Evolutionary conservation across 208 protist species (phyloP).

Genomic region (Angomonas deanei): DNA sequence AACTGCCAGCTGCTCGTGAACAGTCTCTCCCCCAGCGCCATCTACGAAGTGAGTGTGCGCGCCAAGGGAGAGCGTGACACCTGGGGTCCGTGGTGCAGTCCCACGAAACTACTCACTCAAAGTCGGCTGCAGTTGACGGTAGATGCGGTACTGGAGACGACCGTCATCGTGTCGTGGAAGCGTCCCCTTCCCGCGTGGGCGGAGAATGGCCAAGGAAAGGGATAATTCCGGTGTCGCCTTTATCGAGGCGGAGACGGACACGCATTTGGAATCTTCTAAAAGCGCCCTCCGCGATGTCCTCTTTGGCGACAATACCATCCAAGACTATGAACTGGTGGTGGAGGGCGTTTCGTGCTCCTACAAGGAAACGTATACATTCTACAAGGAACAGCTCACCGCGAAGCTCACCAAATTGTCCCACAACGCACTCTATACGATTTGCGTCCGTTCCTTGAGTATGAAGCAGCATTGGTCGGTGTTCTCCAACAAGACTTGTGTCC

Average conservation of each 20-base stretch:
- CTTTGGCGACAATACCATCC: conserved; percentile 67
- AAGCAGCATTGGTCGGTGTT: conserved; percentile 81
- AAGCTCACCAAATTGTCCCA: conserved; percentile 56
- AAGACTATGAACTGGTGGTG: conserved; percentile 70
- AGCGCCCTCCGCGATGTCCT: conserved; percentile 35
- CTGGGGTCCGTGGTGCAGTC: conserved; percentile 84
- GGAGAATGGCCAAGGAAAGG: not conserved
- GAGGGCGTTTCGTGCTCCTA: conserved; percentile 60
- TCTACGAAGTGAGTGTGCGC: conserved; percentile 80
- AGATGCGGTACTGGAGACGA: conserved; percentile 71
- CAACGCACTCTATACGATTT: conserved; percentile 80
- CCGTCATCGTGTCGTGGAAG: conserved; percentile 61
- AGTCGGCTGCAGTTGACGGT: conserved; percentile 69
- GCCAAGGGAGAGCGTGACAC: conserved; percentile 58
- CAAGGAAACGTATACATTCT: conserved; percentile 38
- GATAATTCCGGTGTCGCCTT: not conserved
- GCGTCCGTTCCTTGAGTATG: conserved; percentile 69
- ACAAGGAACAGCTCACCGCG: conserved; percentile 37
- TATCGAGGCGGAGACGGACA: not conserved
- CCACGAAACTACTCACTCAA: conserved; percentile 79
- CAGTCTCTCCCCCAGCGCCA: conserved; percentile 71
- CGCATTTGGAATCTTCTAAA: not conserved
- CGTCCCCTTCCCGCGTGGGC: conserved; percentile 53
- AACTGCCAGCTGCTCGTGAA: conserved; percentile 47
- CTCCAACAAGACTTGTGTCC: conserved; percentile 70